These are phyloP conservation scores for Debaryomyces fabryi DNA, from an alignment of 1,139 yeast species.

Conservation along the genomic window DNA sequence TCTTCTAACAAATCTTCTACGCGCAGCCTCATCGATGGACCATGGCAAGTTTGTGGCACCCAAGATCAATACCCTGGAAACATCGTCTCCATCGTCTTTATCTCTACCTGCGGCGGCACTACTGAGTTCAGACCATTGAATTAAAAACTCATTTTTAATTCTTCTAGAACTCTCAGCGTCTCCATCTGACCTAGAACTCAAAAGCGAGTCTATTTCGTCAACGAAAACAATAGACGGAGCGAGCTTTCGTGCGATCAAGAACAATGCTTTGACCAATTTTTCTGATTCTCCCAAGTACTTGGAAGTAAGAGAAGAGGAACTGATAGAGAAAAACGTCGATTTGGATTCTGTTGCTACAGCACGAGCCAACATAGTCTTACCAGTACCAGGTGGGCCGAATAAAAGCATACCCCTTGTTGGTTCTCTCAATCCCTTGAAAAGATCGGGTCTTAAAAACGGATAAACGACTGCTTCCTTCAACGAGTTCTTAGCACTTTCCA, in stretches of 20 bases:
- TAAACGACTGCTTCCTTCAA: slow-evolving; percentile 95
- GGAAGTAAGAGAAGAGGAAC: slow-evolving; percentile 90
- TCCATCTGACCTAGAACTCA: slow-evolving; percentile 83
- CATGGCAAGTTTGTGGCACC: slow-evolving; percentile 98
- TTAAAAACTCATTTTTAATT: slow-evolving; percentile 89
- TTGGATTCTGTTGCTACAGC: slow-evolving; percentile 98
- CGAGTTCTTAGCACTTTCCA: slow-evolving; percentile 86
- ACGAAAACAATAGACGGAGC: slow-evolving; percentile 95
- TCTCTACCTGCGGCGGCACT: slow-evolving; percentile 87
- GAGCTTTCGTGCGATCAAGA: slow-evolving; percentile 78
- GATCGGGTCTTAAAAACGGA: slow-evolving; percentile 92
- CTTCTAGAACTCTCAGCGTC: slow-evolving; percentile 92
- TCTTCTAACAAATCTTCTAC: slow-evolving; percentile 89
- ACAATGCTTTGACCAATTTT: slow-evolving; percentile 87
- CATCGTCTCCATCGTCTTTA: slow-evolving; percentile 57
- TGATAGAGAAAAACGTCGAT: slow-evolving; percentile 89
- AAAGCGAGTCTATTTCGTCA: slow-evolving; percentile 92
- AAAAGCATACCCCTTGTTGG: slow-evolving; percentile 96
- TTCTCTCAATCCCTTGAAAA: slow-evolving; percentile 88
- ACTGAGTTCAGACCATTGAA: slow-evolving; percentile 94
- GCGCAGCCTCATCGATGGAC: slow-evolving; percentile 98
- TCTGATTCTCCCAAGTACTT: slow-evolving; percentile 94
- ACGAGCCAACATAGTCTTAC: slow-evolving; percentile 95
- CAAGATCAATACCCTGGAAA: slow-evolving; percentile 74
- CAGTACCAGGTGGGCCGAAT: slow-evolving; percentile 99